Conservation (phyloP, 2,329 filamentous ascomycete genomes). For the Esteya vermicola region DNA sequence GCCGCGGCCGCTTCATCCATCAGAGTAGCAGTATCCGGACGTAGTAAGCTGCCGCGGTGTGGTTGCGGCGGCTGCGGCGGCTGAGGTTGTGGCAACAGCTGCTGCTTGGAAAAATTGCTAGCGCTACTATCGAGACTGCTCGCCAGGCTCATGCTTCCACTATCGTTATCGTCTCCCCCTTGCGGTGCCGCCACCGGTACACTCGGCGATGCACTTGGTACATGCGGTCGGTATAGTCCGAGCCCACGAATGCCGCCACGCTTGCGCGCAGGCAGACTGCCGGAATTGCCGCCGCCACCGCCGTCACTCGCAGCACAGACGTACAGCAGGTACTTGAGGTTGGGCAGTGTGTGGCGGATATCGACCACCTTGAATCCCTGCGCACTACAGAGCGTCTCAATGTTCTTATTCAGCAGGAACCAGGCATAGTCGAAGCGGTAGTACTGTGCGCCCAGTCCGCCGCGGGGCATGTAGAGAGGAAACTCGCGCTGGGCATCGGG, state of each 20-base stretch:
- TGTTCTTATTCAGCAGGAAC: constrained; percentile 92
- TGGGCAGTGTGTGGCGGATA: constrained; percentile 81
- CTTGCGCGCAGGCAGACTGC: constrained; percentile 47
- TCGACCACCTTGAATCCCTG: constrained; percentile 73
- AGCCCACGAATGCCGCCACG: constrained; percentile 46
- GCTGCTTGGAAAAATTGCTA: neutral
- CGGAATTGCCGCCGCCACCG: constrained; percentile 62
- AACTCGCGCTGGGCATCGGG: constrained; percentile 53
- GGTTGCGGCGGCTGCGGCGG: no score
- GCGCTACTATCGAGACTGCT: neutral
- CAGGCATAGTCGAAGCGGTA: constrained; percentile 91
- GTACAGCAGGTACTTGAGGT: constrained; percentile 84
- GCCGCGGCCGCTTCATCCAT: neutral
- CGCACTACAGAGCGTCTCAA: constrained; percentile 52
- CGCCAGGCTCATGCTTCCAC: no score
- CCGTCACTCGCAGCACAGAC: no score
- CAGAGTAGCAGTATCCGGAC: neutral
- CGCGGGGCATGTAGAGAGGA: constrained; percentile 56
- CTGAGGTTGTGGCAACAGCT: neutral
- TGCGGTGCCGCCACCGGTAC: no score
- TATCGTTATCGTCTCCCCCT: no score
- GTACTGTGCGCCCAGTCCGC: constrained; percentile 60
- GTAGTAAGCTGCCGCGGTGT: neutral
- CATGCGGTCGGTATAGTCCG: constrained; percentile 8
- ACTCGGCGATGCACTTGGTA: constrained; percentile 12